Conservation (phyloP, 169 alveolate species). For the Blepharisma undulans region DNA sequence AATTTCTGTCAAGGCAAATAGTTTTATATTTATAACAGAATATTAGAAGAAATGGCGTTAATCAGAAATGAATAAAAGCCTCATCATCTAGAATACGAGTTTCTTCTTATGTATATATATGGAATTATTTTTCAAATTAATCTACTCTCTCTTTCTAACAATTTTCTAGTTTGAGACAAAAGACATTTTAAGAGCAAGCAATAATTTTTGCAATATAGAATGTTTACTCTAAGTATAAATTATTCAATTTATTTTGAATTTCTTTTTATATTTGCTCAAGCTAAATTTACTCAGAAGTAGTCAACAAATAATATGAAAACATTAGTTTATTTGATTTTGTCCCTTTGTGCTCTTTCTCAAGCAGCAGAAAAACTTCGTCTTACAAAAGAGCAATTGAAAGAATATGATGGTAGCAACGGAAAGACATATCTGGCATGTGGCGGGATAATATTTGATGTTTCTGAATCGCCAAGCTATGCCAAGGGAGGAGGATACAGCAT, state of each 20-base stretch:
- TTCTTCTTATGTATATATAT: no score
- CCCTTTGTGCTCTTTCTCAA: neutral
- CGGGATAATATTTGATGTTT: constrained; percentile 63
- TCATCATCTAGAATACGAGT: no score
- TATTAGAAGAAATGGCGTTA: neutral
- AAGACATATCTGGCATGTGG: constrained; percentile 49
- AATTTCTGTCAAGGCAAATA: neutral
- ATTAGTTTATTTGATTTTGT: neutral
- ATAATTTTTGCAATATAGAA: no score
- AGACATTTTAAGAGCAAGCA: no score
- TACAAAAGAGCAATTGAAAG: constrained; percentile 48
- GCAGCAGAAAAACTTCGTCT: neutral
- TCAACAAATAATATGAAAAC: neutral
- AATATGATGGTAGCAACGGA: constrained; percentile 48
- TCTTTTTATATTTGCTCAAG: no score
- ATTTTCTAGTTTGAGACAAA: no score
- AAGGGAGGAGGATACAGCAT: constrained; percentile 54
- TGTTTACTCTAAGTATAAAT: no score
- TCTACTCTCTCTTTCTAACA: no score
- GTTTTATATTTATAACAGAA: neutral
- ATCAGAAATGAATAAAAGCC: no score
- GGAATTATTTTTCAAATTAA: neutral
- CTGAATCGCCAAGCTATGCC: constrained; percentile 47
- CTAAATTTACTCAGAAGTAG: no score
- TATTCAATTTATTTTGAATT: no score